Conservation (phyloP, 2,329 filamentous ascomycete genomes). For the Hortaea sp. region DNA sequence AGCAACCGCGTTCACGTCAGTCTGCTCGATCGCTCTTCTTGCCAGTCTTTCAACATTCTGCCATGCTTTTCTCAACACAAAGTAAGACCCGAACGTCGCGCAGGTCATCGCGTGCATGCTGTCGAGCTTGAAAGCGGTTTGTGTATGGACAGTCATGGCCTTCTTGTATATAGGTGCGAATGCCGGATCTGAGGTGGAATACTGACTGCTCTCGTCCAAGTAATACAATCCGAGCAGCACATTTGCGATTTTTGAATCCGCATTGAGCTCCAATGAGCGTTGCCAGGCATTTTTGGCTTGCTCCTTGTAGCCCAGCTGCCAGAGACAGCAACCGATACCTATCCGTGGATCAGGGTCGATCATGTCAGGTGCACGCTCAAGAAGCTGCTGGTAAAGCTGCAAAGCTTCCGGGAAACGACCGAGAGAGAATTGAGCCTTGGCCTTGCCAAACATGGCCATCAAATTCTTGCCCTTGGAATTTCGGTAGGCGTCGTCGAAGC, state of each 20-base stretch:
- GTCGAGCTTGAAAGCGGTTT: conserved; percentile 87
- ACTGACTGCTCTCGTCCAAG: conserved; percentile 73
- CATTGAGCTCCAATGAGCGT: conserved; percentile 68
- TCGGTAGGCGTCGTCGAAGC: conserved; percentile 86
- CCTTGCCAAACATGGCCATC: conserved; percentile 83
- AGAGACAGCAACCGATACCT: conserved; percentile 92
- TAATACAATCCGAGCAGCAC: conserved; percentile 85
- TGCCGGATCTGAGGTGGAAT: conserved; percentile 71
- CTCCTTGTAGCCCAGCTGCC: conserved; percentile 90
- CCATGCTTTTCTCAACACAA: conserved; percentile 71
- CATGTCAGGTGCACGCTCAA: conserved; percentile 76
- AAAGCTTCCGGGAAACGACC: conserved; percentile 78
- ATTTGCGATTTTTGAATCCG: conserved; percentile 80
- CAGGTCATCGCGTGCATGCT: conserved; percentile 85
- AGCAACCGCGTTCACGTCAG: conserved; percentile 90
- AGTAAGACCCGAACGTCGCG: conserved; percentile 82
- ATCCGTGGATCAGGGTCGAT: conserved; percentile 91
- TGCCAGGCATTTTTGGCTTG: conserved; percentile 89
- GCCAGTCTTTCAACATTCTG: conserved; percentile 76
- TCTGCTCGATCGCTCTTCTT: conserved; percentile 87
- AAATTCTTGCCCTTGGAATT: conserved; percentile 80
- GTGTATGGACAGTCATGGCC: conserved; percentile 88
- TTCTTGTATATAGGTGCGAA: conserved; percentile 82
- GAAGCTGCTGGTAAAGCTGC: conserved; percentile 73
- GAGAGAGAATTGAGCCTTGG: conserved; percentile 75